These are phyloP conservation scores for Calonectria crousiana DNA, from an alignment of 2,329 filamentous ascomycete species.

Conservation along the genomic window DNA sequence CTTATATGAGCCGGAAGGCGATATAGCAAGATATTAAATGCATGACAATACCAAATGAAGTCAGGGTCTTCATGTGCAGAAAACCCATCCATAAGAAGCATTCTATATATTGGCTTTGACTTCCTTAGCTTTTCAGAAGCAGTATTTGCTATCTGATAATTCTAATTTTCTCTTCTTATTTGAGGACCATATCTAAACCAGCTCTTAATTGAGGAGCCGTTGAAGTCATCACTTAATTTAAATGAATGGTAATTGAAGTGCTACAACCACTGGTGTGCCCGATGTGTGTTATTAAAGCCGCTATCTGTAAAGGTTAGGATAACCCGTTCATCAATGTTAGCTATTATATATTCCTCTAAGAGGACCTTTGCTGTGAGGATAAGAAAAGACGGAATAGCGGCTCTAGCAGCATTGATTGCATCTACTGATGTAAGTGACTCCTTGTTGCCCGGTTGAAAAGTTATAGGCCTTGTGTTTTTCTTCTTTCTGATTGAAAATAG, in stretches of 20 bases:
- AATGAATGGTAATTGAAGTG: conserved; percentile 11
- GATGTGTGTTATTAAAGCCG: background rate
- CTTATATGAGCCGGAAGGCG: conserved; percentile 11
- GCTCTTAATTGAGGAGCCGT: background rate
- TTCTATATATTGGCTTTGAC: background rate
- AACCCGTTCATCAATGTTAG: background rate
- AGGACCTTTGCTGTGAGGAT: too few relatives aligned
- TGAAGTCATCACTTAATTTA: background rate
- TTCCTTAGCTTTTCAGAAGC: background rate
- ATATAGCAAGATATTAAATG: conserved; percentile 8
- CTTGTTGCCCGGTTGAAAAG: too few relatives aligned
- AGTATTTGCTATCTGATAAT: background rate
- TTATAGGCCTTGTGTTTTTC: too few relatives aligned
- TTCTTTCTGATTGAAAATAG: too few relatives aligned
- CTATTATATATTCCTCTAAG: conserved; percentile 7
- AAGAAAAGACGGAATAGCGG: conserved; percentile 4
- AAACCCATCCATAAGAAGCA: conserved; percentile 16
- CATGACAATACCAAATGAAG: conserved; percentile 16
- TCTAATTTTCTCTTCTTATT: background rate
- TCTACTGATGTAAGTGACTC: background rate
- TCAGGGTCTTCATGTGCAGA: conserved; percentile 1
- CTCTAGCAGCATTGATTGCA: background rate
- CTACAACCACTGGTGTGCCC: background rate
- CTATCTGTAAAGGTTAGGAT: background rate
- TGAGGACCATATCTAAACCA: background rate